Evolutionary conservation across 2,329 filamentous ascomycete genomes (phyloP).

Genomic region (Fusarium verticillioides): DNA sequence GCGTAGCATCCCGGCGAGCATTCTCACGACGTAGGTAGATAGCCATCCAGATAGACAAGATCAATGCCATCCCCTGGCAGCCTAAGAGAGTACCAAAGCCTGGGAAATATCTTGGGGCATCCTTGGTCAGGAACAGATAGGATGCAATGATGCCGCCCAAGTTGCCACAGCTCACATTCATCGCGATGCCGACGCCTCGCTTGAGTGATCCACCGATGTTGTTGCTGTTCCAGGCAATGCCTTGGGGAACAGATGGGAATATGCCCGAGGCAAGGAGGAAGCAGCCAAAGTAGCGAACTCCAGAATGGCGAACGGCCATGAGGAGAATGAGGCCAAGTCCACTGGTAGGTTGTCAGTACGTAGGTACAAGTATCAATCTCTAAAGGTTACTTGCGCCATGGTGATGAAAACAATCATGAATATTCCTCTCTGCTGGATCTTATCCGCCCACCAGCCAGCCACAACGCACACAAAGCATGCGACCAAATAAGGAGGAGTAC

Average conservation of each 20-base stretch:
- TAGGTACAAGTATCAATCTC: fast-evolving
- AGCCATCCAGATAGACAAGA: neutral
- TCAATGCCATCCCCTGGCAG: neutral
- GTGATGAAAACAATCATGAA: neutral
- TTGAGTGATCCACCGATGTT: neutral
- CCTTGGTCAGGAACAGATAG: neutral
- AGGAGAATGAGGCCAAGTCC: neutral
- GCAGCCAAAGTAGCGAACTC: neutral
- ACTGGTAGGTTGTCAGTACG: neutral
- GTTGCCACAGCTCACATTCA: conserved; percentile 1
- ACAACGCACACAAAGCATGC: neutral
- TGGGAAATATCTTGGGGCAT: conserved; percentile 1
- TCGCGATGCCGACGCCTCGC: neutral
- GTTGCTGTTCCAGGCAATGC: neutral
- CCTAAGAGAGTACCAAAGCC: neutral
- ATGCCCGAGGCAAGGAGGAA: neutral
- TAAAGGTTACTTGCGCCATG: neutral
- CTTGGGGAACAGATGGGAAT: neutral
- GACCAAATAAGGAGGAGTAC: neutral
- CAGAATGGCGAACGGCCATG: neutral
- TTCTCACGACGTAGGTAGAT: neutral
- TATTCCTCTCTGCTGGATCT: neutral
- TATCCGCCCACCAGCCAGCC: conserved; percentile 3
- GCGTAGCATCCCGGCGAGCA: neutral
- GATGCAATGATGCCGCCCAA: neutral